A percentile compares a stretch with the other conserved stretches of the same genome.
phyloP scores from a whole-genome alignment of 2,329 filamentous ascomycete genomes.

The Blastomyces gilchristii region DNA sequence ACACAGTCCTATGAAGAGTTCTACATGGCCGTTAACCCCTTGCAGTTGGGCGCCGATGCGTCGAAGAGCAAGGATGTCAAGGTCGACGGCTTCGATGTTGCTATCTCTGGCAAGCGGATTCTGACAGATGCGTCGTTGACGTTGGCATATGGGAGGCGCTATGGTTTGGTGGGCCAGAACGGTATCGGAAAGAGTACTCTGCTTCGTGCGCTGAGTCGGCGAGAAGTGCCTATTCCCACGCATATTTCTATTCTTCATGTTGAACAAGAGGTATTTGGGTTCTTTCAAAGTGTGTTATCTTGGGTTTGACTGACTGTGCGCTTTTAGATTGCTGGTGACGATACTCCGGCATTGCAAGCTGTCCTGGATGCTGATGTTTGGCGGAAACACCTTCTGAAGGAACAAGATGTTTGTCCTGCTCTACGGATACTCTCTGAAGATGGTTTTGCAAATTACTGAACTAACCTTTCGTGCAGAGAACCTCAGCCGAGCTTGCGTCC shows the following conservation, averaged over 20 bases:
- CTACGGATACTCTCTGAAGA: not conserved
- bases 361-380: slow-evolving; percentile 96
- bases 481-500: slow-evolving; percentile 60
- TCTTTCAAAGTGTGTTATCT: not conserved
- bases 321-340: slow-evolving; percentile 74
- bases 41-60: slow-evolving; percentile 65
- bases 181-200: slow-evolving; percentile 98
- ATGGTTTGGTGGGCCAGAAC: slow-evolving; percentile 97
- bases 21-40: slow-evolving; percentile 97
- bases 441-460: not conserved
- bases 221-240: slow-evolving; percentile 89
- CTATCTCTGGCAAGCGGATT: slow-evolving; percentile 80
- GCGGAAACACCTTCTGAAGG: slow-evolving; percentile 85
- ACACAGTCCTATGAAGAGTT: slow-evolving; percentile 96
- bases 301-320: slow-evolving; percentile 3
- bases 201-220: slow-evolving; percentile 75
- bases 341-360: slow-evolving; percentile 87
- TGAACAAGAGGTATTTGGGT: slow-evolving; percentile 72
- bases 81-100: slow-evolving; percentile 88
- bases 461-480: slow-evolving; percentile 45
- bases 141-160: slow-evolving; percentile 81
- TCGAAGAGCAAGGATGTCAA: slow-evolving; percentile 99
- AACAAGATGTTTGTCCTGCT: slow-evolving; percentile 59
- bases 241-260: slow-evolving; percentile 99
- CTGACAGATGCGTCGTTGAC: slow-evolving; percentile 83